Evolutionary conservation across 176 grass and related monocot species (phyloP), one percentile per base, ranked within the genome.

Genomic region (Eremochloa ophiuroides): DNA sequence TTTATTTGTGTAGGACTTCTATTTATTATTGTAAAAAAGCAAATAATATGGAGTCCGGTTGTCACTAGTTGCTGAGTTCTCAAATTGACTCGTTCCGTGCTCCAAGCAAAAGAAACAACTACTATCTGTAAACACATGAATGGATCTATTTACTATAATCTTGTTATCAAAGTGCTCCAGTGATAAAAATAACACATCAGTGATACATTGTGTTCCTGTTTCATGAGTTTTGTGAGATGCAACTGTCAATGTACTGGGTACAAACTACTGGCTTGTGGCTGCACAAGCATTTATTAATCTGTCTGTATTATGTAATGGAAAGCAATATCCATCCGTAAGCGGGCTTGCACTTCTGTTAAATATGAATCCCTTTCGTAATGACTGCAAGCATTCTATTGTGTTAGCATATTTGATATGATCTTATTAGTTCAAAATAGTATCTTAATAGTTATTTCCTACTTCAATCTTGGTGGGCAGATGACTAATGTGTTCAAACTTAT

Each of bases 261-360:
- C 47, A 59, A 80, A 46, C 65, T 66, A 58, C 50, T 80, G 33
- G 4, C 5, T 29, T 10, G 27, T 29, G 15, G 34, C 33, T 28
- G 15, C 31, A 67, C 29, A 75, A 60, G 70, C 44, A 80, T 69
- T 81, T 61, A 87, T 75, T 81, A 16, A 61, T 81, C 16, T 87
- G 28, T 75, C 29, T 47, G 29, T 23, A 25, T 68, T 60, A 50
- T 26, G 2, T 66, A 6, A 74, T 9, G 5, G 10, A 3, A 75
- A 74, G 22, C 27, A 44, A 56, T 46, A 37, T 68, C 37, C 14
- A 80, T 55, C 3, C 66, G 25, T 39, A 38, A 63, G 58, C 33
- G 2, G 66, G 7, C 25, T 51, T 74, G 42, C 58, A 42, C 8
- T 53, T 73, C 25, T 37, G 2, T 66, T 44, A 23, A 69, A 13